Evolutionary conservation across 306 rosid genomes (phyloP).

Genomic region (Castanea sativa): DNA sequence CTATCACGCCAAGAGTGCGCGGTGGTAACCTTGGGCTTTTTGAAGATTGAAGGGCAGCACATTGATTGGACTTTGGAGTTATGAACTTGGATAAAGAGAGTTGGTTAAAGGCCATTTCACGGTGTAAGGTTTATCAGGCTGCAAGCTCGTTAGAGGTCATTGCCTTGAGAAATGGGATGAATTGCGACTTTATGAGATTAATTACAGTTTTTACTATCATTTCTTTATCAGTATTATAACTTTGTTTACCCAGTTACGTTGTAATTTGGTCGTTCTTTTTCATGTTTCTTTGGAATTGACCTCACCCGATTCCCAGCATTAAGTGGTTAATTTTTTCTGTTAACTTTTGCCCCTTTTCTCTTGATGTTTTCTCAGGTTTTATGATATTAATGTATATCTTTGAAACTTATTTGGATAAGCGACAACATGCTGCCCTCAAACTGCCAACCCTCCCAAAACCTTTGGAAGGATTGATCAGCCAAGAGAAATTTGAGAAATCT

Average conservation of each 20-base stretch:
- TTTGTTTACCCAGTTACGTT: not conserved
- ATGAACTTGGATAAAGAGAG: not conserved
- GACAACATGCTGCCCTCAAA: slow-evolving; percentile 83
- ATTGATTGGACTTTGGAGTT: not conserved
- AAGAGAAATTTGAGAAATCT: slow-evolving; percentile 89
- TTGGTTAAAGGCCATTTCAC: not conserved
- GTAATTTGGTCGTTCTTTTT: not conserved
- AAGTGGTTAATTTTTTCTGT: not conserved
- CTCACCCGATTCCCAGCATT: not conserved
- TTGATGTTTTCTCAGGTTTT: slow-evolving; percentile 53
- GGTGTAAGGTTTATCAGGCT: not conserved
- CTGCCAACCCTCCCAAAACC: slow-evolving; percentile 88
- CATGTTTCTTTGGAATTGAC: not conserved
- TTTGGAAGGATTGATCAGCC: slow-evolving; percentile 86
- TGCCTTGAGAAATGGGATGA: not conserved
- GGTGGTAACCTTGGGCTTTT: not conserved
- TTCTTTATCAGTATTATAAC: not conserved
- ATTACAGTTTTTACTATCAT: not conserved
- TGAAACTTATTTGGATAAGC: slow-evolving; percentile 80
- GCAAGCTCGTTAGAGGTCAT: not conserved
- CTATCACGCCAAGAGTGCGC: no score
- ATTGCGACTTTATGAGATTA: not conserved
- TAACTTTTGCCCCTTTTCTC: slow-evolving; percentile 1
- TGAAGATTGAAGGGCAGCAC: not conserved
- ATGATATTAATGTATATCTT: slow-evolving; percentile 89